phyloP scores from a whole-genome alignment of 1,139 yeast genomes.

The Geotrichum histeridarum region DNA sequence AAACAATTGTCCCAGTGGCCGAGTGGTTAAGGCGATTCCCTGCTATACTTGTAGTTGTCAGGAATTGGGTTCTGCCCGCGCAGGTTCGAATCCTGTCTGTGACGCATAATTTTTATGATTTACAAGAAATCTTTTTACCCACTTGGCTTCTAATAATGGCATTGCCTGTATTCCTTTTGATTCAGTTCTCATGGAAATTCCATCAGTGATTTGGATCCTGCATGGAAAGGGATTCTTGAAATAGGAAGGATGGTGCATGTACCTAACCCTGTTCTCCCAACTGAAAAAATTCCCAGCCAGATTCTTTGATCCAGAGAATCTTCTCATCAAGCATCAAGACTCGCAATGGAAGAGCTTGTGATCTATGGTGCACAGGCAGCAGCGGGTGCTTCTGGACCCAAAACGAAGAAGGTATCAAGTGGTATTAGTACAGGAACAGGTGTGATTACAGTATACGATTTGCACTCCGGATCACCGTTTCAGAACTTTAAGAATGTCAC shows the following conservation, averaged over 20 bases:
- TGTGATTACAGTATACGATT: constrained; percentile 20
- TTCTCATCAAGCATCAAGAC: not conserved
- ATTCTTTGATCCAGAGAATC: not conserved
- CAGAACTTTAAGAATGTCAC: constrained; percentile 20
- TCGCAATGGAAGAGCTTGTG: constrained; percentile 30
- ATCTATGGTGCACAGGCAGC: constrained; percentile 27
- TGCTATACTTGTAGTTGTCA: constrained; percentile 26
- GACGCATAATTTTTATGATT: constrained; percentile 40
- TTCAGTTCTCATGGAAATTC: not conserved
- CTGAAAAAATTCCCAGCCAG: not conserved
- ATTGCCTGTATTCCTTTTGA: no score
- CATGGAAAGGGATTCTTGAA: no score
- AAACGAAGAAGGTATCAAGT: constrained; percentile 16
- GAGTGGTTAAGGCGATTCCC: constrained; percentile 8
- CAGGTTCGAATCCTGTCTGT: constrained; percentile 89
- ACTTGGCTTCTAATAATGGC: no score
- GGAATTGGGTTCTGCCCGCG: constrained; percentile 83
- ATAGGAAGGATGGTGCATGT: no score
- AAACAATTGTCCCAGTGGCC: constrained; percentile 2
- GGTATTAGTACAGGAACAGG: constrained; percentile 19
- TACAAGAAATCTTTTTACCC: not conserved
- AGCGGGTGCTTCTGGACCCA: constrained; percentile 13
- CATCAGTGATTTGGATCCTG: no score
- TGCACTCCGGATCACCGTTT: constrained; percentile 18
- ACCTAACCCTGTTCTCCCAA: constrained; percentile 1